These are phyloP conservation scores for Naematelia encephala DNA, from an alignment of 768 basidiomycete species.

Conservation along the genomic window DNA sequence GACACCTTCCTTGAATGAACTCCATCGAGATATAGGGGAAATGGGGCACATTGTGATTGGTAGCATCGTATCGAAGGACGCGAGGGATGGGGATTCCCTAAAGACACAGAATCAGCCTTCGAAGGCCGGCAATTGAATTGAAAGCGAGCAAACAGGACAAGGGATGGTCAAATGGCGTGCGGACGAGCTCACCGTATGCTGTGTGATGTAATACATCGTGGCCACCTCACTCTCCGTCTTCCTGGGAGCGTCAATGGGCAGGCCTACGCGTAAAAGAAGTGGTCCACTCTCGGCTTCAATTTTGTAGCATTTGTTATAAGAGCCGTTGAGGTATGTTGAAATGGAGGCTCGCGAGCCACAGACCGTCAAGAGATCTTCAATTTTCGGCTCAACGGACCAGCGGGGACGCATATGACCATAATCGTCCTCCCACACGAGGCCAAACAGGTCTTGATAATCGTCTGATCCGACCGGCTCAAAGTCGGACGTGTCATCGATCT, in stretches of 20 bases:
- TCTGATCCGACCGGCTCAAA: too few relatives aligned
- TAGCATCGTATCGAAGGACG: background rate
- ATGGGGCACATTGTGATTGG: background rate
- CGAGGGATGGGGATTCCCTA: too few relatives aligned
- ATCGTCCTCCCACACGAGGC: background rate
- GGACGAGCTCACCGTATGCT: too few relatives aligned
- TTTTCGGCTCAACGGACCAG: background rate
- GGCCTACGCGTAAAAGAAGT: background rate
- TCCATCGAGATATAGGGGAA: background rate
- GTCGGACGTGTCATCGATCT: too few relatives aligned
- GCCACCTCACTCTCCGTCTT: background rate
- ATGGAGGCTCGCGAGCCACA: background rate
- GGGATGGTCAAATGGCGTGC: background rate
- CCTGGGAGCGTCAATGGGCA: background rate
- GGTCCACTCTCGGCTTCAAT: background rate
- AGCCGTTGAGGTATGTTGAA: background rate
- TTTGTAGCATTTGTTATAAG: background rate
- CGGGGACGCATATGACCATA: background rate
- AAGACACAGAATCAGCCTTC: too few relatives aligned
- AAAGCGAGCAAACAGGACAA: background rate
- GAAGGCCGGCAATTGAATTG: background rate
- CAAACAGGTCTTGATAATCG: too few relatives aligned
- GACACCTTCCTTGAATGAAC: background rate
- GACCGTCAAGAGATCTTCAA: background rate
- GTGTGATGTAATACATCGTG: background rate